A percentile compares a stretch with the other conserved stretches of the same genome.
phyloP scores from a whole-genome alignment of 2,329 filamentous ascomycete species.

The Trichoderma arundinaceum region DNA sequence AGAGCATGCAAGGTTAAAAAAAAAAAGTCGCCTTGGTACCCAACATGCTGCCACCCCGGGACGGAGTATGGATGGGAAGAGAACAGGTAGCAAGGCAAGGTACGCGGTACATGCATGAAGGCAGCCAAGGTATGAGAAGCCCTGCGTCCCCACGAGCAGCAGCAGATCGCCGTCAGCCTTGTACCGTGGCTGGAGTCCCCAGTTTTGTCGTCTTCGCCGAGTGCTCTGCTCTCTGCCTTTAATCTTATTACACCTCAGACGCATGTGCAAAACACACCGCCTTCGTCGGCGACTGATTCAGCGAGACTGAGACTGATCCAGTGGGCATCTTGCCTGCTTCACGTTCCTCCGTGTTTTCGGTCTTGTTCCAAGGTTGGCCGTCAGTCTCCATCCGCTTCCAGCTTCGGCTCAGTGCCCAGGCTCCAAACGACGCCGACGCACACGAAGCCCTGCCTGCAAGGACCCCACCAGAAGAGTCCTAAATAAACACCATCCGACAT shows the following conservation, averaged over 20 bases:
- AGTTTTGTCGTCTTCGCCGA: neutral
- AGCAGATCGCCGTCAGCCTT: constrained; percentile 2
- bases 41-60: constrained; percentile 1
- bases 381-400: constrained; percentile 7
- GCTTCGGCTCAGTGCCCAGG: constrained; percentile 1
- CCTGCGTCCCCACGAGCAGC: neutral
- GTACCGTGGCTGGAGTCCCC: neutral
- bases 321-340: constrained; percentile 6
- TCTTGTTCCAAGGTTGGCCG: constrained; percentile 18
- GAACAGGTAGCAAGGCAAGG: neutral
- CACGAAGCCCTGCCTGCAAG: constrained; percentile 12
- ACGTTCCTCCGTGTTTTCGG: constrained; percentile 13
- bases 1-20: constrained; percentile 1
- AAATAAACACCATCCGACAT: constrained; percentile 24
- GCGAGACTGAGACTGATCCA: constrained; percentile 7
- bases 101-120: neutral
- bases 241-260: neutral
- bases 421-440: constrained; percentile 28
- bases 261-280: constrained; percentile 10
- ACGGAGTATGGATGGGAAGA: no score
- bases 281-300: neutral
- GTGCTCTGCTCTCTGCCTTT: neutral
- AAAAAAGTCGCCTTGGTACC: constrained; percentile 6
- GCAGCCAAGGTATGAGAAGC: constrained; percentile 13
- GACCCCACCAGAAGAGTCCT: constrained; percentile 22